phyloP scores from a whole-genome alignment of 257 asterid species.

The Nicotiana otophora region DNA sequence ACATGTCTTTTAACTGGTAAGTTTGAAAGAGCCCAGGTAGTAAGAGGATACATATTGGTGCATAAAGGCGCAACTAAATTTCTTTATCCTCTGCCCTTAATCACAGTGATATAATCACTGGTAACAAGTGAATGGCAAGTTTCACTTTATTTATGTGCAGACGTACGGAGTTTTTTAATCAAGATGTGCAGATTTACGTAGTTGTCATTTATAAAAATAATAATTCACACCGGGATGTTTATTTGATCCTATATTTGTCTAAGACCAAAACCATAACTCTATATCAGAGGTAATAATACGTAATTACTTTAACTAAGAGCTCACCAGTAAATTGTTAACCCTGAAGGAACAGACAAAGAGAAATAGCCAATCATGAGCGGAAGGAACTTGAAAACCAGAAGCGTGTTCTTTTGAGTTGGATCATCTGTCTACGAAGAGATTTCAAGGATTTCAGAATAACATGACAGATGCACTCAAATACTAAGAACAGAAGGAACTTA shows the following conservation, averaged over 20 bases:
- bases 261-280: neutral
- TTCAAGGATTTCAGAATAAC: slow-evolving; percentile 30
- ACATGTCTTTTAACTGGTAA: neutral
- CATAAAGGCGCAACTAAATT: neutral
- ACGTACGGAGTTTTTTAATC: neutral
- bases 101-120: neutral
- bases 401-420: slow-evolving; percentile 95
- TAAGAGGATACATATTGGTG: neutral
- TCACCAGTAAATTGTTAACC: slow-evolving; percentile 96
- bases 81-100: neutral
- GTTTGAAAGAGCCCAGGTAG: neutral
- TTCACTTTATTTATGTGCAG: neutral
- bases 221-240: neutral
- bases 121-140: neutral
- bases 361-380: slow-evolving; percentile 99
- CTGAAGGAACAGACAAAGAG: slow-evolving; percentile 97
- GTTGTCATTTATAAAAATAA: neutral
- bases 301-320: neutral
- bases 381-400: slow-evolving; percentile 86
- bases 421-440: slow-evolving; percentile 77
- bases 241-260: neutral
- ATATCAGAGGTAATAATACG: neutral
- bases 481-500: slow-evolving; percentile 3
- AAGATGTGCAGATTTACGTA: neutral
- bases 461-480: slow-evolving; percentile 11